phyloP scores from a whole-genome alignment of 805 yeast species.

The Scheffersomyces stipitis region DNA sequence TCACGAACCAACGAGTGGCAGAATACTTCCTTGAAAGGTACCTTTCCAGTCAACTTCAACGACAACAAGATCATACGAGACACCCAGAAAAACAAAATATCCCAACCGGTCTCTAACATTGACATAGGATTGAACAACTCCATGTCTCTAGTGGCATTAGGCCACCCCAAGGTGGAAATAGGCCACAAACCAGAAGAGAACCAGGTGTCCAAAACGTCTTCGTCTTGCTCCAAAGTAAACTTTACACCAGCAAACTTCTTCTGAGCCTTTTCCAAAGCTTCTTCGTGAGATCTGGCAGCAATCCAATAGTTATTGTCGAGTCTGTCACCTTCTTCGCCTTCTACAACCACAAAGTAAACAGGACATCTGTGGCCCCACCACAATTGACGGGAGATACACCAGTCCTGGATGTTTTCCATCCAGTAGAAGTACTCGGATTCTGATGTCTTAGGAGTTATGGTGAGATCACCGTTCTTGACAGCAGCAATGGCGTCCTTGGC shows the following conservation, averaged over 20 bases:
- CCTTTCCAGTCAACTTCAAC: constrained; percentile 81
- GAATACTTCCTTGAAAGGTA: constrained; percentile 95
- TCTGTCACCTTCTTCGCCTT: constrained; percentile 66
- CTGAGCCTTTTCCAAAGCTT: constrained; percentile 81
- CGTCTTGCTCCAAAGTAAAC: constrained; percentile 87
- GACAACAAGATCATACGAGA: constrained; percentile 94
- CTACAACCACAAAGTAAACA: constrained; percentile 81
- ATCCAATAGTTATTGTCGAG: constrained; percentile 80
- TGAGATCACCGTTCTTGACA: constrained; percentile 76
- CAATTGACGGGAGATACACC: constrained; percentile 95
- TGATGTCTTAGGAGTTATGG: constrained; percentile 83
- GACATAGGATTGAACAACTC: constrained; percentile 84
- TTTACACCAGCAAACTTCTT: constrained; percentile 67
- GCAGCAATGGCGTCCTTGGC: constrained; percentile 86
- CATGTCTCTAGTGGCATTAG: constrained; percentile 72
- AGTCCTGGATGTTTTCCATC: constrained; percentile 95
- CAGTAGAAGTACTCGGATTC: constrained; percentile 93
- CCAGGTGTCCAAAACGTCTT: constrained; percentile 98
- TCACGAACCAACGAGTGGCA: constrained; percentile 98
- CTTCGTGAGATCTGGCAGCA: constrained; percentile 80
- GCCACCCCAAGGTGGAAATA: constrained; percentile 96
- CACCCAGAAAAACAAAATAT: constrained; percentile 98
- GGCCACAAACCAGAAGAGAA: constrained; percentile 99
- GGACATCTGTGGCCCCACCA: constrained; percentile 99
- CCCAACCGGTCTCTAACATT: constrained; percentile 98